phyloP scores from a whole-genome alignment of 768 basidiomycete species.

The Collybiopsis luxurians region DNA sequence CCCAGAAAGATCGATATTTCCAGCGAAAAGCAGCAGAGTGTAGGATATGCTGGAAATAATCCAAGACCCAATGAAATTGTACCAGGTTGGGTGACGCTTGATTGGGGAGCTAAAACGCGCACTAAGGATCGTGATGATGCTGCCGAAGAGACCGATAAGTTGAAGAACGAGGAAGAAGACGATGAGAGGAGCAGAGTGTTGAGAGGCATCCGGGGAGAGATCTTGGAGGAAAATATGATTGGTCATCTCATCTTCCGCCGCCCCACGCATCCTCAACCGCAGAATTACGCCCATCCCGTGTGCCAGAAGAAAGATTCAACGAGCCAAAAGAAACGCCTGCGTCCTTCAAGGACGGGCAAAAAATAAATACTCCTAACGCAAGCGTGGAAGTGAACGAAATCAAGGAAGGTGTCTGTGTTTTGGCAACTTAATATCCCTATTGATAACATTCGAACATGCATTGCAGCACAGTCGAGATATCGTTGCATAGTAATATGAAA shows the following conservation, averaged over 20 bases:
- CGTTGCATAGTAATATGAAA: no score
- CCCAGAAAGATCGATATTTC: slow-evolving; percentile 10
- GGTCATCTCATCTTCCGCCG: no score
- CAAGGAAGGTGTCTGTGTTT: no score
- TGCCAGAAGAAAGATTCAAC: neutral
- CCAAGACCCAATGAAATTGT: slow-evolving; percentile 27
- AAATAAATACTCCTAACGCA: neutral
- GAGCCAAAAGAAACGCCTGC: neutral
- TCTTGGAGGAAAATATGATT: neutral
- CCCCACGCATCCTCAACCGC: no score
- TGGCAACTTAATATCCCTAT: no score
- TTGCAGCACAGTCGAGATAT: no score
- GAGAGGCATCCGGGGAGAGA: neutral
- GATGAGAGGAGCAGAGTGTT: slow-evolving; percentile 9
- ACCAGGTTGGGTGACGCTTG: slow-evolving; percentile 27
- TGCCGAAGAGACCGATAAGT: slow-evolving; percentile 21
- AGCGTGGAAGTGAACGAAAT: neutral
- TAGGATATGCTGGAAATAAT: slow-evolving; percentile 26
- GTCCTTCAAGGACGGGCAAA: neutral
- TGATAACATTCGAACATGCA: no score
- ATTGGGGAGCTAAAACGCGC: slow-evolving; percentile 7
- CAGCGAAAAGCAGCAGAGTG: slow-evolving; percentile 23
- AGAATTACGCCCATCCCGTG: neutral
- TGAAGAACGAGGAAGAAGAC: slow-evolving; percentile 22
- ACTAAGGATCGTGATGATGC: slow-evolving; percentile 19